A percentile compares a stretch with the other conserved stretches of the same genome.
These are phyloP conservation scores for Triangularia verruculosa DNA, from an alignment of 2,329 filamentous ascomycete species.

Conservation along the genomic window DNA sequence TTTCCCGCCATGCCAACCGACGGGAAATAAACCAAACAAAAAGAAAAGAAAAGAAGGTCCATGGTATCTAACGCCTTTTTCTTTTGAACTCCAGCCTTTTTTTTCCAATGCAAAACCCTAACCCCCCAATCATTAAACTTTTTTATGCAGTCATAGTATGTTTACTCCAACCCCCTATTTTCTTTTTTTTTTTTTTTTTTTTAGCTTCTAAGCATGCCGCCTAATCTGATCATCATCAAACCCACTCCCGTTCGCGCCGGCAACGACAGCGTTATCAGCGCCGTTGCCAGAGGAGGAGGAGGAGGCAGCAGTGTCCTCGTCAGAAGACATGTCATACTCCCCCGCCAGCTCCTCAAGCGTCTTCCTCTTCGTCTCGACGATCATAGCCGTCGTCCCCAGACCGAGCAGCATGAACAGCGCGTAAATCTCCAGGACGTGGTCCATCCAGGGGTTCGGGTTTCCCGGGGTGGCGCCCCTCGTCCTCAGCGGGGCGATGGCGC, in stretches of 20 bases:
- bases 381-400: constrained; percentile 64
- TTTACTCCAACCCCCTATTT: background rate
- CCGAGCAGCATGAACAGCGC: constrained; percentile 76
- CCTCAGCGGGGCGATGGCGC: constrained; percentile 54
- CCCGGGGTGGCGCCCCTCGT: constrained; percentile 42
- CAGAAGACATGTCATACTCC: constrained; percentile 26
- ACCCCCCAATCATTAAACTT: background rate
- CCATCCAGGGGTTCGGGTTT: constrained; percentile 60
- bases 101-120: background rate
- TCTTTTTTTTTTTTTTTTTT: background rate
- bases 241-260: background rate
- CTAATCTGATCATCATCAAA: background rate
- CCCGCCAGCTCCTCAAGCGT: constrained; percentile 62
- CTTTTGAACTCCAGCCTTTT: background rate
- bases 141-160: background rate
- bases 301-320: background rate
- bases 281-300: too few species aligned
- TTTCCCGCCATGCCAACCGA: background rate
- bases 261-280: background rate
- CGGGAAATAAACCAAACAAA: too few species aligned
- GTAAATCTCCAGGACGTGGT: constrained; percentile 73
- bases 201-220: background rate
- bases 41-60: background rate
- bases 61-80: background rate
- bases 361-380: constrained; percentile 70